Percentiles rank a stretch among this genome's conserved stretches.
These are phyloP conservation scores for Wakefieldia striispora DNA, from an alignment of 768 basidiomycete genomes.

Conservation along the genomic window DNA sequence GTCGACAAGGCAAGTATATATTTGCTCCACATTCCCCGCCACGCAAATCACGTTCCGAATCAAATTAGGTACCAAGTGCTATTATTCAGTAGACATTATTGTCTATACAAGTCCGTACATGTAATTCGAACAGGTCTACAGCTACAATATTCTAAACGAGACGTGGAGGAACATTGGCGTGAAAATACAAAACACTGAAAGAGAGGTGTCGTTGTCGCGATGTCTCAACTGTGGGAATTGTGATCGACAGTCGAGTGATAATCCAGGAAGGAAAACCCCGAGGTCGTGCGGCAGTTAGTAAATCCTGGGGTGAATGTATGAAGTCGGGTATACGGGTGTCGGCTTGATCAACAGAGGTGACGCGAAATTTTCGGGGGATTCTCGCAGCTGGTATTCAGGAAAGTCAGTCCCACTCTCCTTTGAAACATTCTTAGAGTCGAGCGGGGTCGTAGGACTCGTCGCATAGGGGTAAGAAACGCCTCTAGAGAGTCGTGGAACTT, in stretches of 20 bases:
- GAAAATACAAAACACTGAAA: constrained; percentile 11
- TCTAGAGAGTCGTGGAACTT: constrained; percentile 12
- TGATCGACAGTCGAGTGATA: background rate
- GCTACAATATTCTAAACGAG: constrained; percentile 17
- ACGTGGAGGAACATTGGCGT: constrained; percentile 3
- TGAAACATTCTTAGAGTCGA: constrained; percentile 5
- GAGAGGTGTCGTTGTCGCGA: background rate
- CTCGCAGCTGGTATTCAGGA: background rate
- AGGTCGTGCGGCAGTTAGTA: constrained; percentile 3
- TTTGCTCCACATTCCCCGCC: background rate
- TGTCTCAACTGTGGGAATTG: background rate
- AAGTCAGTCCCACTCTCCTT: background rate
- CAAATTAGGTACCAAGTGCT: background rate
- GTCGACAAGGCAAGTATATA: background rate
- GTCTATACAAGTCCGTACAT: background rate
- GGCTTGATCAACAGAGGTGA: constrained; percentile 27
- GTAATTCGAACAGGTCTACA: background rate
- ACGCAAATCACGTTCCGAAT: background rate
- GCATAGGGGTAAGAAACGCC: constrained; percentile 6
- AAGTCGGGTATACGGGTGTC: constrained; percentile 27
- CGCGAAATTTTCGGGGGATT: constrained; percentile 8
- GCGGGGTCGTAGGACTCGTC: constrained; percentile 3
- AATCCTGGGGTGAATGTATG: constrained; percentile 21
- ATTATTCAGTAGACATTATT: too few relatives aligned
- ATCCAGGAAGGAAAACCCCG: constrained; percentile 3